phyloP scores from a whole-genome alignment of 2,329 filamentous ascomycete genomes.

The Conoideocrella luteorostrata region DNA sequence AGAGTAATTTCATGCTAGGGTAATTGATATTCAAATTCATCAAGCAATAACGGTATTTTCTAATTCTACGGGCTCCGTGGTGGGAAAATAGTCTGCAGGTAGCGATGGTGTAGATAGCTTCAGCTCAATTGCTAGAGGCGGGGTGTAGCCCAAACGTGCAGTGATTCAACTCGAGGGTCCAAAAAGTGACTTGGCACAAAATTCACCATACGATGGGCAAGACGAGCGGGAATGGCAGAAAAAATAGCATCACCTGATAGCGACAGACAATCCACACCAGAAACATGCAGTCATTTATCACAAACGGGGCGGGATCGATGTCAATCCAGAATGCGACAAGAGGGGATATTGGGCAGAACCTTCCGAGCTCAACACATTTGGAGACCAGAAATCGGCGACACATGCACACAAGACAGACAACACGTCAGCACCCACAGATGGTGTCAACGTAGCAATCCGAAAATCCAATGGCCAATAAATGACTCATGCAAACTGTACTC shows the following conservation, averaged over 20 bases:
- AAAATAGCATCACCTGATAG: constrained; percentile 14
- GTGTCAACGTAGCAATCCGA: constrained; percentile 4
- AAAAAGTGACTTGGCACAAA: constrained; percentile 22
- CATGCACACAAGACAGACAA: not conserved
- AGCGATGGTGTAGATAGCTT: constrained; percentile 26
- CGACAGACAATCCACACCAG: constrained; percentile 4
- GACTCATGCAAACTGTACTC: constrained; percentile 24
- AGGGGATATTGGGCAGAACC: constrained; percentile 9
- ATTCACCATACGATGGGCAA: constrained; percentile 9
- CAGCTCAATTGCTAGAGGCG: constrained; percentile 11
- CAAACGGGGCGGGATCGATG: constrained; percentile 8
- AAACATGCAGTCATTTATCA: not conserved
- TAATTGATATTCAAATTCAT: not conserved
- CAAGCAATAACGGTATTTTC: not conserved
- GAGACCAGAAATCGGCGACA: not conserved
- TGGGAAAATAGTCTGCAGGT: not conserved
- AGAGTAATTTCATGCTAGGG: too few relatives aligned
- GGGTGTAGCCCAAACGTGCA: not conserved
- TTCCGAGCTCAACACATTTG: constrained; percentile 9
- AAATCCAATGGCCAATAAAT: constrained; percentile 15
- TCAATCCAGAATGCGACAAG: constrained; percentile 28
- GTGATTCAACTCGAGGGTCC: not conserved
- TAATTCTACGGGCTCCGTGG: not conserved
- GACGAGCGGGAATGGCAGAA: constrained; percentile 7
- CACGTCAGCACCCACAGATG: constrained; percentile 8